Evolutionary conservation across 116 monocot genomes (phyloP).

Genomic region (Trichopus zeylanicus): DNA sequence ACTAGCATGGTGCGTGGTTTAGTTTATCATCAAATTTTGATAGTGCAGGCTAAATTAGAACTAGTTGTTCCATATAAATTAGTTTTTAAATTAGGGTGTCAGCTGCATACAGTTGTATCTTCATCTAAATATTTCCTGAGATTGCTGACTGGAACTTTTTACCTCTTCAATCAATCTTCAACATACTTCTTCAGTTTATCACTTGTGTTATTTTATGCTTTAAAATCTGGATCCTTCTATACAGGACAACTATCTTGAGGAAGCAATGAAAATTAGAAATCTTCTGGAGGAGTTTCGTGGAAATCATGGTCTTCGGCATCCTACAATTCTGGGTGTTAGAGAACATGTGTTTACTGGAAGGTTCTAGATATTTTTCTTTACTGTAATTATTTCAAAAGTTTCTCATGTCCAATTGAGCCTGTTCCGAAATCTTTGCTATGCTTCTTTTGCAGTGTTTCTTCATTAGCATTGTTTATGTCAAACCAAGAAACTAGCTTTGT

Average conservation of each 20-base stretch:
- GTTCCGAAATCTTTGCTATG: neutral
- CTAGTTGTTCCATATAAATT: too few relatives aligned
- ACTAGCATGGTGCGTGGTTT: too few relatives aligned
- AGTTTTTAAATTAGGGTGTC: too few relatives aligned
- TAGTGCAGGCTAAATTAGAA: too few relatives aligned
- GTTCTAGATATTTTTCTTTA: conserved; percentile 20
- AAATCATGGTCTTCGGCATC: conserved; percentile 56
- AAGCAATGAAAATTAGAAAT: conserved; percentile 95
- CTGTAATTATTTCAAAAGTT: neutral
- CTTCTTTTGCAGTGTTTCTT: conserved; percentile 62
- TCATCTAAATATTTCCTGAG: too few relatives aligned
- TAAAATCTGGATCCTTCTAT: neutral
- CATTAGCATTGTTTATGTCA: conserved; percentile 90
- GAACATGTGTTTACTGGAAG: conserved; percentile 99
- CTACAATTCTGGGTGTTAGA: conserved; percentile 90
- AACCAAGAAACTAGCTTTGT: conserved; percentile 99
- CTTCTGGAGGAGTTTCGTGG: conserved; percentile 80
- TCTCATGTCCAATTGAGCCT: neutral
- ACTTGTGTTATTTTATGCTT: neutral
- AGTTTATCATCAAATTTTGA: too few relatives aligned
- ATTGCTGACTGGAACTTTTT: too few relatives aligned
- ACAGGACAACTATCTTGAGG: conserved; percentile 95
- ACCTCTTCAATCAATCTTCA: too few relatives aligned
- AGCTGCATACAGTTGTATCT: too few relatives aligned
- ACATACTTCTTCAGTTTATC: neutral